Base-by-base conservation (phyloP, 163 green algal genomes). In the Scenedesmus sp. region DNA sequence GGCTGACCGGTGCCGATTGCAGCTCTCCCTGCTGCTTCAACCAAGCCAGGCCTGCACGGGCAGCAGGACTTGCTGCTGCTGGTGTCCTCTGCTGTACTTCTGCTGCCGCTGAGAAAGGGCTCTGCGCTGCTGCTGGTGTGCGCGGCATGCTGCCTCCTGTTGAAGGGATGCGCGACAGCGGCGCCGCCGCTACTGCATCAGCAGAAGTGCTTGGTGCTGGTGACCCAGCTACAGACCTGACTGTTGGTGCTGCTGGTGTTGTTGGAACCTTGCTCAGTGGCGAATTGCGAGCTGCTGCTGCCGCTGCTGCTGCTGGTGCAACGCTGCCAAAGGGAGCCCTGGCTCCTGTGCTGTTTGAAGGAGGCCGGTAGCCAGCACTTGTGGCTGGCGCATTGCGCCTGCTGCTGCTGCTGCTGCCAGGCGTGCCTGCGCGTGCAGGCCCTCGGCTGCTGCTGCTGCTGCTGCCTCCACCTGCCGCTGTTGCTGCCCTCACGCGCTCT, bases 41-140 rank as follows among this genome's bases (percentile, higher is more conserved):
- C 83, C 83, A 88, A 5, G 83, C 84, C 35, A 82, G 2, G 37
- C 84, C 84, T 43, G 84, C 42, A 24, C 84, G 68, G 46, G 43
- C 42, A 33, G 40, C 70, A 46, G n/a, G 68, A 7, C 49, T 51
- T 78, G 82, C 81, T 86, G 81, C 30, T 33, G 33, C 30, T 49
- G 44, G 42, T 33, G 81, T 72, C n/a, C 35, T 49, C 2, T 72
- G 30, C 59, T 53, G 49, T n/a, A 10, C 81, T 72, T 49, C 30
- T 86, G 30, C 56, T 70, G 43, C n/a, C 22, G 44, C n/a, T 65
- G 79, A 59, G 26, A 85, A 37, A 3, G 42, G 79, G 44, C 79
- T 85, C 6, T 51, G 79, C 26, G 82, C 49, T 51, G 82, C 82
- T 73, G 44, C n/a, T 35, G n/a, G 37, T 30, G 73, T 49, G 18